These are phyloP conservation scores for Lipomyces yarrowii DNA, from an alignment of 1,139 yeast genomes.

Conservation along the genomic window DNA sequence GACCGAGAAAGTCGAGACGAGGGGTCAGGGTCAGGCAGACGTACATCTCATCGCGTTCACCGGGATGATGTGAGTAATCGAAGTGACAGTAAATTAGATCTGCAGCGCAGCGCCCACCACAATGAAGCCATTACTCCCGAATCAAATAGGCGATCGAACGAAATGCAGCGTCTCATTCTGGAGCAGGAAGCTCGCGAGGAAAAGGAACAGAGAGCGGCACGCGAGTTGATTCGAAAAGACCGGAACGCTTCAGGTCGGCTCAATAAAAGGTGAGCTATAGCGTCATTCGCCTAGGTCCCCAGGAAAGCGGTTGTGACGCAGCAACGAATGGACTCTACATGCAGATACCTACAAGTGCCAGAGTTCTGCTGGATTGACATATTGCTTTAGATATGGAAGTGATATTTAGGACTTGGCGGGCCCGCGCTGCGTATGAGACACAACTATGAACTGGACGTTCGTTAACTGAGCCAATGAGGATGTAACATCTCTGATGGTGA, in stretches of 20 bases:
- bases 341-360: no score
- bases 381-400: no score
- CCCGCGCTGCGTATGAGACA: no score
- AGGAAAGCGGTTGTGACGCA: no score
- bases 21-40: neutral
- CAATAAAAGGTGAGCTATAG: neutral
- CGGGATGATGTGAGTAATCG: neutral
- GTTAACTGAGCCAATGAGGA: neutral
- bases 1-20: neutral
- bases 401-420: no score
- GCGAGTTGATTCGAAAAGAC: neutral
- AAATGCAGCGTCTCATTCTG: constrained; percentile 2
- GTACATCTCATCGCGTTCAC: neutral
- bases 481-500: neutral
- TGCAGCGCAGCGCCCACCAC: neutral
- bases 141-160: neutral
- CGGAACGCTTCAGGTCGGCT: neutral
- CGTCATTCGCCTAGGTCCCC: neutral
- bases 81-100: neutral
- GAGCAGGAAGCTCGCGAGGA: constrained; percentile 8
- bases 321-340: no score
- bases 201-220: neutral
- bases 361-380: no score
- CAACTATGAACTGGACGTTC: neutral
- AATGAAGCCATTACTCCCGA: neutral